Evolutionary conservation across 305 asterid species (phyloP), one percentile per base, ranked within the genome.

Genomic region (Plantago rigida): DNA sequence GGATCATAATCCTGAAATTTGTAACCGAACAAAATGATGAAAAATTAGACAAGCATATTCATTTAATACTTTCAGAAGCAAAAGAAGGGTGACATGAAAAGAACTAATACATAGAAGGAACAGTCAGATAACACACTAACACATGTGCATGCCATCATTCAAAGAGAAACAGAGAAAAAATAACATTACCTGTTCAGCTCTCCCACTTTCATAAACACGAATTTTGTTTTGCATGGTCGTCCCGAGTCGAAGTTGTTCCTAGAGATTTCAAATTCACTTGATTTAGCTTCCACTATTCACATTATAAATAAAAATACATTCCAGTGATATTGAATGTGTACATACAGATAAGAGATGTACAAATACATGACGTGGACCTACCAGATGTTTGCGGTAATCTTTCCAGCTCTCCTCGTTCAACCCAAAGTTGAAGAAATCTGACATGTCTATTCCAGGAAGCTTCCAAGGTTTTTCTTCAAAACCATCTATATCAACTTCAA

Each of bases 181-280:
- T 54, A 34, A 64, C 14, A 53, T 31, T 81, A 93, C 99, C 97
- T 85, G 99, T 78, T 93, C 96, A 39, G 87, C 77, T 72, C 99
- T 82, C 57, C 89, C 95, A 76, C 95, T 87, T 81, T 89, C 99
- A 74, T 89, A 89, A 56, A 89, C 97, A 72, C 94, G 94, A 68
- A 93, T 93, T 76, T 79, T 86, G 80, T 94, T 80, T 75, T 89
- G 97, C 99, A 93, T 93, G 28, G 88, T 87, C 47, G 88, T 83
- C 82, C 81, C 99, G 54, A 85, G 79, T 39, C 97, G 97, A 51
- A 83, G 83, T 81, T 83, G 96, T 73, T 93, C 97, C 97, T 93
- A 79, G 48, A 76, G 52, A 71, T 53, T 62, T 63, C 69, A 63
- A 64, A 69, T 59, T 64, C 65, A 62, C 36, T 17, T 68, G 22